Evolutionary conservation across 148 eudicot genomes (phyloP).

Genomic region (Chenopodium album): DNA sequence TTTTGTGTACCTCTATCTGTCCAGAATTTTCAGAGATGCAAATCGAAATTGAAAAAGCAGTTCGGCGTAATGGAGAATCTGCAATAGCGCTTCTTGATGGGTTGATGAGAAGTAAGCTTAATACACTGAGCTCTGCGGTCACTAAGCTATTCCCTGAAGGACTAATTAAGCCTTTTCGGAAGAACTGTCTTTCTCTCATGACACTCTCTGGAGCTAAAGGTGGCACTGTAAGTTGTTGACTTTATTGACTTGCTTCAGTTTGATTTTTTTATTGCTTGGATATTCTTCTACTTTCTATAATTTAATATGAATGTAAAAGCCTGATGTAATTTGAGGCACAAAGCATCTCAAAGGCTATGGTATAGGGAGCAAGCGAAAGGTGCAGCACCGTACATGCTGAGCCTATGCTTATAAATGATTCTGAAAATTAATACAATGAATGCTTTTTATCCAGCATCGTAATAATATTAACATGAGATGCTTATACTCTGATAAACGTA

Average conservation of each 20-base stretch:
- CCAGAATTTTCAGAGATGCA: constrained; percentile 65
- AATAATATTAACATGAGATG: not conserved
- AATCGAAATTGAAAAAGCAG: constrained; percentile 74
- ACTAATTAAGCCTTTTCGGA: constrained; percentile 76
- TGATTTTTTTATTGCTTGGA: not conserved
- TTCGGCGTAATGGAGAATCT: constrained; percentile 65
- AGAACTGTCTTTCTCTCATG: constrained; percentile 90
- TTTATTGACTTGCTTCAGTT: constrained; percentile 7
- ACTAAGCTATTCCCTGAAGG: constrained; percentile 72
- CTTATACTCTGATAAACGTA: not conserved
- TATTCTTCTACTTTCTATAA: not conserved
- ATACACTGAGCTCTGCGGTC: constrained; percentile 48
- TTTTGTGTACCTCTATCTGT: constrained; percentile 1
- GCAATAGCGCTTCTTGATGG: constrained; percentile 73
- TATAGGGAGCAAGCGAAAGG: not conserved
- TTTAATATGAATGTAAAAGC: not conserved
- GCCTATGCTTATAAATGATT: not conserved
- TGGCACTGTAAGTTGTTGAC: constrained; percentile 69
- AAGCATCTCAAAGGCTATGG: not conserved
- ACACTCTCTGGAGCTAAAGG: constrained; percentile 98
- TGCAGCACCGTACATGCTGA: not conserved
- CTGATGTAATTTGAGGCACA: too few relatives aligned
- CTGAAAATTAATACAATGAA: not conserved
- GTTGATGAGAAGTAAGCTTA: constrained; percentile 84
- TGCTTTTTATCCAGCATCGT: not conserved